Conservation (phyloP, 371 early-diverging fungal species). For the Chytridium lagenaria region DNA sequence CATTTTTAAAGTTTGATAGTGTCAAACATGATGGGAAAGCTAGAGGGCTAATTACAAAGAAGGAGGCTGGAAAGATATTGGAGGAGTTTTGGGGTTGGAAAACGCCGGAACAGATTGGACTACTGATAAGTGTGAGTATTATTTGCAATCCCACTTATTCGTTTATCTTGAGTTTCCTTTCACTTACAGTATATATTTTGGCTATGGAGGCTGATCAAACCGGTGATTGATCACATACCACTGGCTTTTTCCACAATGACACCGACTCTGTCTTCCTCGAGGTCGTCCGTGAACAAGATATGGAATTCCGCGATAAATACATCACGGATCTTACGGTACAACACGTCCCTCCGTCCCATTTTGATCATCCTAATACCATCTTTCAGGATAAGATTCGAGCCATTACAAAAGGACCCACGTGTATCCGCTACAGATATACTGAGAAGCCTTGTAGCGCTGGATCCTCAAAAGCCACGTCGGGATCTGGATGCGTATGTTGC, state of each 20-base stretch:
- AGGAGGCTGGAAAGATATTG: constrained; percentile 24
- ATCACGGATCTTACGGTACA: constrained; percentile 33
- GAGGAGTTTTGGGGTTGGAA: constrained; percentile 47
- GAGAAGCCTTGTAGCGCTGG: constrained; percentile 33
- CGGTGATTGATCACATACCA: constrained; percentile 46
- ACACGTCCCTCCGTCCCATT: not conserved
- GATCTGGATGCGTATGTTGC: constrained; percentile 43
- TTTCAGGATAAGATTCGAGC: constrained; percentile 18
- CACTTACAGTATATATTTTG: too few species aligned
- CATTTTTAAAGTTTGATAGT: constrained; percentile 46
- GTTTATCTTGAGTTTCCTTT: not conserved
- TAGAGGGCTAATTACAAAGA: constrained; percentile 41
- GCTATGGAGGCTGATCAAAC: constrained; percentile 54
- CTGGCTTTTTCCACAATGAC: constrained; percentile 50
- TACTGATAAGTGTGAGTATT: constrained; percentile 36
- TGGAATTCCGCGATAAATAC: constrained; percentile 41
- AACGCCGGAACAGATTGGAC: constrained; percentile 29
- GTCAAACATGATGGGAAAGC: constrained; percentile 39
- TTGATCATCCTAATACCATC: not conserved
- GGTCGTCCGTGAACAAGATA: constrained; percentile 49
- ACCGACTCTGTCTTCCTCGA: constrained; percentile 49
- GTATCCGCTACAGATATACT: constrained; percentile 40
- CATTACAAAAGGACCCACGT: constrained; percentile 34
- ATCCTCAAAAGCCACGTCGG: constrained; percentile 34
- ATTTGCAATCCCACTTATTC: not conserved